phyloP scores from a whole-genome alignment of 768 basidiomycete species.

The Collybiopsis luxurians region DNA sequence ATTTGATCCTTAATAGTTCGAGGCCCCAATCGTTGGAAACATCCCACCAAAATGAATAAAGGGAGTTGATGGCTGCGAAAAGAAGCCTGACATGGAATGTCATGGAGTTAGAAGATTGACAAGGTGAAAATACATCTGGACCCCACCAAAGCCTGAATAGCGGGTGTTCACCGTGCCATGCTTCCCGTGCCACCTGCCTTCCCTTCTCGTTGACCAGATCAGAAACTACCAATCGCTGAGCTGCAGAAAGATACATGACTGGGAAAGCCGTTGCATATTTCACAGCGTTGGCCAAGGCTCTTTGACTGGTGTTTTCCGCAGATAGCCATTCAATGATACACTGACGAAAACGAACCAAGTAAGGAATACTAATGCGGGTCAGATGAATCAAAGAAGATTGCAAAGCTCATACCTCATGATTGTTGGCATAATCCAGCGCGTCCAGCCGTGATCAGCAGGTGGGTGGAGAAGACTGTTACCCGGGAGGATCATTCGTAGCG shows the following conservation, averaged over 20 bases:
- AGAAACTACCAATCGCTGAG: conserved; percentile 71
- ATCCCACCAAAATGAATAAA: conserved; percentile 99
- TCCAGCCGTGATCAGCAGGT: conserved; percentile 59
- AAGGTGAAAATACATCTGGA: not conserved
- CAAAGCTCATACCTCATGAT: conserved; percentile 73
- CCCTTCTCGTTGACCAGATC: conserved; percentile 54
- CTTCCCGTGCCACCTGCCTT: conserved; percentile 34
- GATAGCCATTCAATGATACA: conserved; percentile 82
- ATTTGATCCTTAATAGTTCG: conserved; percentile 53
- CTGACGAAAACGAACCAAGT: conserved; percentile 90
- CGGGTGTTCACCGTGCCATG: conserved; percentile 74
- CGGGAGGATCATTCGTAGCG: conserved; percentile 80
- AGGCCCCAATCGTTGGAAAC: conserved; percentile 98
- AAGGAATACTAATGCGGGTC: conserved; percentile 67
- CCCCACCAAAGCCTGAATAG: conserved; percentile 84
- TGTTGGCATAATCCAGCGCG: conserved; percentile 74
- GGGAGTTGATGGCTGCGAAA: conserved; percentile 81
- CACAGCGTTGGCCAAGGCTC: conserved; percentile 85
- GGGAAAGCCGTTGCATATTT: conserved; percentile 98
- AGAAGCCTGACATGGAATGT: conserved; percentile 57
- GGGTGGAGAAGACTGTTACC: conserved; percentile 71
- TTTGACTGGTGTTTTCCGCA: conserved; percentile 58
- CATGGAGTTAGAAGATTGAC: not conserved
- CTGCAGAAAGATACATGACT: conserved; percentile 91
- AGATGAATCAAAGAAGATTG: not conserved